phyloP scores from a whole-genome alignment of 2,329 filamentous ascomycete genomes.

The Oidium heveae region DNA sequence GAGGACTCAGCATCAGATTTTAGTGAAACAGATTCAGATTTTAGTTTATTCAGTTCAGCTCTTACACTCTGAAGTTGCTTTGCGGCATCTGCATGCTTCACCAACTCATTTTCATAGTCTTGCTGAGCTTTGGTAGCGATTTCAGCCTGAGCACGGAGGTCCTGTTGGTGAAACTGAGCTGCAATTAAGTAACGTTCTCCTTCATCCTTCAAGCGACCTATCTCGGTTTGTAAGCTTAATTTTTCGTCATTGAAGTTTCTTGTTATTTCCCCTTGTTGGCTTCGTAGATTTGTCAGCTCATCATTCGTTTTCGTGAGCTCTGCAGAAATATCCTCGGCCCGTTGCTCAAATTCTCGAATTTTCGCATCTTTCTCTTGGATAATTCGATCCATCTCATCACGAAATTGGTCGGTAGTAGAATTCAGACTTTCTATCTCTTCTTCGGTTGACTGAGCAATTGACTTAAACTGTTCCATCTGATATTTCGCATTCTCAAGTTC shows the following conservation, averaged over 20 bases:
- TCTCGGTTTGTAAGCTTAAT: slow-evolving; percentile 49
- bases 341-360: slow-evolving; percentile 60
- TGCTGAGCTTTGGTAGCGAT: slow-evolving; percentile 85
- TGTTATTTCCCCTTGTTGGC: slow-evolving; percentile 51
- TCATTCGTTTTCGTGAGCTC: slow-evolving; percentile 63
- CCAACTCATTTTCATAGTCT: slow-evolving; percentile 80
- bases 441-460: slow-evolving; percentile 66
- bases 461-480: slow-evolving; percentile 69
- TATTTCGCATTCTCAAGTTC: slow-evolving; percentile 62
- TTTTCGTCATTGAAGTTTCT: slow-evolving; percentile 63
- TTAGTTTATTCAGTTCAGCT: slow-evolving; percentile 56
- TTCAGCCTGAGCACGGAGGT: slow-evolving; percentile 76
- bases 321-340: slow-evolving; percentile 56
- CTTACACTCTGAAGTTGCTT: slow-evolving; percentile 60
- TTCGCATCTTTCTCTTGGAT: slow-evolving; percentile 54
- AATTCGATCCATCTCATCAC: slow-evolving; percentile 57
- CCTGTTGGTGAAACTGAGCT: slow-evolving; percentile 66
- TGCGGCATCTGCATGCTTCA: slow-evolving; percentile 90
- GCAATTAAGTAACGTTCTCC: slow-evolving; percentile 57
- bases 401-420: slow-evolving; percentile 62
- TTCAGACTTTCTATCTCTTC: slow-evolving; percentile 62
- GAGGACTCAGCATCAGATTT: slow-evolving; percentile 68
- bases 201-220: slow-evolving; percentile 60
- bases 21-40: slow-evolving; percentile 49
- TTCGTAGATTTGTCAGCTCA: slow-evolving; percentile 57